Base-by-base conservation (phyloP, 2,329 filamentous ascomycete genomes). In the Cytospora schulzeri region DNA sequence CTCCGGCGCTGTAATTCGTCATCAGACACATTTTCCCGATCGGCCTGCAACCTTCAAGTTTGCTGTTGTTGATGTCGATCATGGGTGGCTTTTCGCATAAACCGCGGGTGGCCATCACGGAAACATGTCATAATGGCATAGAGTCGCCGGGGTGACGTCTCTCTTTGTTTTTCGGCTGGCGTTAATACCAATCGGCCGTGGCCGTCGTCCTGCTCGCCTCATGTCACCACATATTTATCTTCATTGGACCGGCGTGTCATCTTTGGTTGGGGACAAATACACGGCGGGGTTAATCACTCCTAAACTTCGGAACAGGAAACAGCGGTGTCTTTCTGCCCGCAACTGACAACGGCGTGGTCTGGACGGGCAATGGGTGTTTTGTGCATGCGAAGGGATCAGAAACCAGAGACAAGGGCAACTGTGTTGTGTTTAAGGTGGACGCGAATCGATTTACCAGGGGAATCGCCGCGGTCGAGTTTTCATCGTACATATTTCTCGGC, bases 171-270 rank as follows among this genome's bases (percentile, higher is more conserved):
- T 56, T 66, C 64, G 64, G 66, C 66, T 62, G 65, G 62, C 62
- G 65, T 68, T 65, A 67, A 67, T 65, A 65, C 63, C 60, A 65
- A 65, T 67, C 62, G 65, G 65, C 65, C 65, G 58, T 67, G 62
- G 65, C 64, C 65, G 62, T 65, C 65, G 55, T 54, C 56, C 33
- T 62, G 62, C 65, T 62, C 65, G 62, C 62, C 65, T 64, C 62
- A 65, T 62, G 58, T 65, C 62, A 65, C 62, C 62, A 62, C 65
- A 64, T 66, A 65, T 59, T 59, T 65, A 68, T 68, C 67, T 68
- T 68, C 67, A 68, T 67, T 58, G 63, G 67, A 66, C 67, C 67
- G 67, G 67, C 67, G 67, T 66, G 67, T 69, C 67, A 66, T 68
- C 61, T 68, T 66, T 68, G 67, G 64, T 69, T 67, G 65, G 67